These are phyloP conservation scores for Chaetomium fimeti DNA, from an alignment of 495 filamentous ascomycete species.

Conservation along the genomic window DNA sequence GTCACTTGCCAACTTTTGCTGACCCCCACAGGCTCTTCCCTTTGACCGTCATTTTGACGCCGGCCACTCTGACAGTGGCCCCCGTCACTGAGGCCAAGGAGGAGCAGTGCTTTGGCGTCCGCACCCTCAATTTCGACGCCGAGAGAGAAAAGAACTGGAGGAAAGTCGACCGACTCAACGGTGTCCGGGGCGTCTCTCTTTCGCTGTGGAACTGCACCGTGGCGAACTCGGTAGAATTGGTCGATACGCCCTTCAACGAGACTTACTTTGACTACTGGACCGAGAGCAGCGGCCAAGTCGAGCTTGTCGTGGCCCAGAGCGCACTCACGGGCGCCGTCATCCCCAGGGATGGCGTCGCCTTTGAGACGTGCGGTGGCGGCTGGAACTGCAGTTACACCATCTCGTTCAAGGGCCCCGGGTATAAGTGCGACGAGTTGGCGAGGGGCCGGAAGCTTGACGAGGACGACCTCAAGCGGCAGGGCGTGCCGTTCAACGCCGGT, in stretches of 20 bases:
- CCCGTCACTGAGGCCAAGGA: constrained; percentile 17
- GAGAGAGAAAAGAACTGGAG: constrained; percentile 35
- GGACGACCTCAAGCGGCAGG: constrained; percentile 16
- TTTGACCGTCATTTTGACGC: constrained; percentile 33
- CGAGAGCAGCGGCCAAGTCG: constrained; percentile 17
- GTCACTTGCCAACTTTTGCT: background rate
- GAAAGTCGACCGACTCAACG: constrained; percentile 18
- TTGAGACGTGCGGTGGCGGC: constrained; percentile 32
- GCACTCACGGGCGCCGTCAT: constrained; percentile 23
- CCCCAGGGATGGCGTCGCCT: constrained; percentile 22
- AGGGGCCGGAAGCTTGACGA: constrained; percentile 24
- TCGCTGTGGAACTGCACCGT: constrained; percentile 31
- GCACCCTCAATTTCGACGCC: constrained; percentile 35
- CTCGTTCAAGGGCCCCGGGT: constrained; percentile 29
- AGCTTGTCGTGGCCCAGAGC: constrained; percentile 18
- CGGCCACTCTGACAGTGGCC: constrained; percentile 32
- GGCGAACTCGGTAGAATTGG: constrained; percentile 8
- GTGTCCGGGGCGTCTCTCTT: constrained; percentile 23
- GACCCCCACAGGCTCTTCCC: constrained; percentile 28
- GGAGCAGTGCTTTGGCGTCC: constrained; percentile 23
- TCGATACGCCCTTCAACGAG: constrained; percentile 24
- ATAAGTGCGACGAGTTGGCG: constrained; percentile 31
- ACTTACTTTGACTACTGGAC: constrained; percentile 39
- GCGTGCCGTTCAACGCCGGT: constrained; percentile 27
- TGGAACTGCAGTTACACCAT: constrained; percentile 39